phyloP scores from a whole-genome alignment of 345 rosid genomes.

The Populus nigra region DNA sequence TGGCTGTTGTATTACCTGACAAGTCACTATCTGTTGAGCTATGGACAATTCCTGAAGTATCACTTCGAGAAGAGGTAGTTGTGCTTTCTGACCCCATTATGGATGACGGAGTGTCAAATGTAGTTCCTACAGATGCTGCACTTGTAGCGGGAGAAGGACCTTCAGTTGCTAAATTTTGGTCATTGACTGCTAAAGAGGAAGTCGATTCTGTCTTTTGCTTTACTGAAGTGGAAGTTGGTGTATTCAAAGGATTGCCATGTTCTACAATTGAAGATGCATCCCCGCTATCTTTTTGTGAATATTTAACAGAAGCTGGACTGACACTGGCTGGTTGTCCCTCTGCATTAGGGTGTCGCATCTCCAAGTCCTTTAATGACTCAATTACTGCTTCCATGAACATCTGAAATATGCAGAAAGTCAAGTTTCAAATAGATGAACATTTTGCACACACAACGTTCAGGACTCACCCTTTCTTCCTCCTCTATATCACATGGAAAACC shows the following conservation, averaged over 20 bases:
- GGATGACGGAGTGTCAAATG: constrained; percentile 23
- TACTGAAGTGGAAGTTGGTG: not conserved
- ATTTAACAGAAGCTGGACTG: constrained; percentile 24
- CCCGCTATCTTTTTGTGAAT: constrained; percentile 26
- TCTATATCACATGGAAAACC: constrained; percentile 70
- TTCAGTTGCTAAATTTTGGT: constrained; percentile 23
- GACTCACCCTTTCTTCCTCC: constrained; percentile 84
- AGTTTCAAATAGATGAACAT: not conserved
- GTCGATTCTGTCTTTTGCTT: constrained; percentile 36
- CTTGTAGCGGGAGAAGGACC: constrained; percentile 32
- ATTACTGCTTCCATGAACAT: constrained; percentile 88
- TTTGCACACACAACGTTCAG: not conserved
- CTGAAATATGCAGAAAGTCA: constrained; percentile 37
- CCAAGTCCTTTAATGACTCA: constrained; percentile 62
- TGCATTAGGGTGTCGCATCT: constrained; percentile 26
- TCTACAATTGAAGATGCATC: constrained; percentile 9
- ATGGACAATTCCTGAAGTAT: constrained; percentile 34
- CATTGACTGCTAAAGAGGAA: constrained; percentile 24
- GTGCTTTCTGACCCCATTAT: constrained; percentile 31
- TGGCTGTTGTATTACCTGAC: constrained; percentile 72
- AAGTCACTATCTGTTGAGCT: constrained; percentile 50
- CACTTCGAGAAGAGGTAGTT: constrained; percentile 24
- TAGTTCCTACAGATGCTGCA: constrained; percentile 18
- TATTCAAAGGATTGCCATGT: not conserved
- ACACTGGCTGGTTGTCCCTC: constrained; percentile 11